Evolutionary conservation across 1,284 basidiomycete genomes (phyloP), one percentile per base, ranked within the genome.

Genomic region (Fistulinella cinereoalba): DNA sequence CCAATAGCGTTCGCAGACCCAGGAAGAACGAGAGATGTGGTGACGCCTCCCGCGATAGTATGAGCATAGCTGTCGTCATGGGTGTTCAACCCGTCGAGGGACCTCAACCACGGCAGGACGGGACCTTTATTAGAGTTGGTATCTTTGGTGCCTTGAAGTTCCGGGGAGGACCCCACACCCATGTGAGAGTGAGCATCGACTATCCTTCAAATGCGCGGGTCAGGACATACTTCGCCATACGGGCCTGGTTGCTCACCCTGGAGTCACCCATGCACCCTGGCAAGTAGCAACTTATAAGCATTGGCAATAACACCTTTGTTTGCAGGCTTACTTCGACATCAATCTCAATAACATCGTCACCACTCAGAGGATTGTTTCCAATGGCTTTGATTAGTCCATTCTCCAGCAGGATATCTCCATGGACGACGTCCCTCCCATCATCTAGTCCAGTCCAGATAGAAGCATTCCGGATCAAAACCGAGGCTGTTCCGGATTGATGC

Each of bases 361-460:
- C 9, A n/a, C 18, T 36, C 39, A 28, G 41, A 37, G 37, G 29
- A 4, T 4, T 10, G 6, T 18, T 21, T 0, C 78, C 79, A 32
- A 81, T 65, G 3, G 58, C 66, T 37, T 71, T 68, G 43, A 85
- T 70, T 22, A 85, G 51, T 1, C 82, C 83, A 33, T 71, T 68
- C 48, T 79, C 72, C 16, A 85, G 57, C 11, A 80, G 56, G 3
- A 85, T 57, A 50, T 83, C 77, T 0, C 80, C 84, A 39, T 72
- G 64, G 6, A 89, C 61, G n/a, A 89, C 69, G 56, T 88, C 77
- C 5, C 67, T 70, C 1, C 82, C 84, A 36, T 77, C 74, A 19
- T 77, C 56, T 31, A 73, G 74, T 0, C 89, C 90, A 0, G 89
- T 92, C 87, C 88, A 91, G n/a, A 94, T 73, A 4, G 79, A 84